Evolutionary conservation across 495 filamentous ascomycete species (phyloP).

Genomic region (Podospora didyma): DNA sequence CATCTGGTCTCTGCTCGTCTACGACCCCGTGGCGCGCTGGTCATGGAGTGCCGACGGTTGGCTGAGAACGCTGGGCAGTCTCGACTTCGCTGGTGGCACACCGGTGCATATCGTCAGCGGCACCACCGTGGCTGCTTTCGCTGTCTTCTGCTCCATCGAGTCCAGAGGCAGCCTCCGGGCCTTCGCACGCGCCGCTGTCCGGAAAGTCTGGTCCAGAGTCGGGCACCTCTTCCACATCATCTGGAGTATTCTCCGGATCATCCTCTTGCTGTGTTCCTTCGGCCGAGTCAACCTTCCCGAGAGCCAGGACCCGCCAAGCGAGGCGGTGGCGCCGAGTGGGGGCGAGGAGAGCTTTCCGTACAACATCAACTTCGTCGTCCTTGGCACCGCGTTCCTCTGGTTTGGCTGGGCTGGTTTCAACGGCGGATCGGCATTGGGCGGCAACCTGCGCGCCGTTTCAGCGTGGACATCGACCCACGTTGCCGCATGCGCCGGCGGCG

Average conservation of each 20-base stretch:
- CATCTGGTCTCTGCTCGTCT: slow-evolving; percentile 78
- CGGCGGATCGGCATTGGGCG: slow-evolving; percentile 84
- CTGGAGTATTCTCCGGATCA: slow-evolving; percentile 3
- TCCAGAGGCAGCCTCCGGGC: not conserved
- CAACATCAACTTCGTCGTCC: slow-evolving; percentile 88
- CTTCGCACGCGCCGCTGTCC: not conserved
- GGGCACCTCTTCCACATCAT: slow-evolving; percentile 1
- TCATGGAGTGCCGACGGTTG: slow-evolving; percentile 81
- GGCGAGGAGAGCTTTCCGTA: slow-evolving; percentile 49
- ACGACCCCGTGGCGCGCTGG: slow-evolving; percentile 83
- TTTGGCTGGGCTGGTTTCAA: slow-evolving; percentile 98
- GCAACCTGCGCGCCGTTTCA: slow-evolving; percentile 84
- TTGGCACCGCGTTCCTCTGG: slow-evolving; percentile 91
- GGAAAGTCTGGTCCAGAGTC: not conserved
- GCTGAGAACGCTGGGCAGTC: slow-evolving; percentile 63
- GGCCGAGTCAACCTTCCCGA: slow-evolving; percentile 56
- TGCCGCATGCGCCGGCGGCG: slow-evolving; percentile 76
- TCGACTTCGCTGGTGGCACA: slow-evolving; percentile 83
- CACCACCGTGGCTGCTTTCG: slow-evolving; percentile 73
- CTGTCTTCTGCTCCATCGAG: slow-evolving; percentile 49
- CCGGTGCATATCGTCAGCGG: slow-evolving; percentile 84
- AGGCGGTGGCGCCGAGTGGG: slow-evolving; percentile 38
- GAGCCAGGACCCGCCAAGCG: slow-evolving; percentile 66
- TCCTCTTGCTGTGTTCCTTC: not conserved
- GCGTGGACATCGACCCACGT: slow-evolving; percentile 87